These are phyloP conservation scores for Ganoderma leucocontextum DNA, from an alignment of 1,284 basidiomycete species.

Conservation along the genomic window DNA sequence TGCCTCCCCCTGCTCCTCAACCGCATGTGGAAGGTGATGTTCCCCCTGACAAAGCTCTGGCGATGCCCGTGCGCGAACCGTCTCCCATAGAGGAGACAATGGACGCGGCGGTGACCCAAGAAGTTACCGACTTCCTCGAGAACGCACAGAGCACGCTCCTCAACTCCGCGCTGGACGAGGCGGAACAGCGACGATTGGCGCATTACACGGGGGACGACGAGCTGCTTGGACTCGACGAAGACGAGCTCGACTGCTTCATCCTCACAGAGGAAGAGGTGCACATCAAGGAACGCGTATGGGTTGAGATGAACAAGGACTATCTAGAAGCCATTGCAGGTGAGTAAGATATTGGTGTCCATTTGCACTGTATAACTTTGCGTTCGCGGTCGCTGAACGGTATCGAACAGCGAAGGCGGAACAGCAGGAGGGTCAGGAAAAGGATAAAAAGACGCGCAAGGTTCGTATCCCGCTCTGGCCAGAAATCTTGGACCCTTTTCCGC, in stretches of 20 bases:
- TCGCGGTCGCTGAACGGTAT: slow-evolving; percentile 52
- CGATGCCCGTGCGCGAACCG: slow-evolving; percentile 21
- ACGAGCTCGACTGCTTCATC: slow-evolving; percentile 89
- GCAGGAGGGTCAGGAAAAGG: slow-evolving; percentile 52
- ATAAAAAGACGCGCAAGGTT: slow-evolving; percentile 79
- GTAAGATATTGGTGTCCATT: slow-evolving; percentile 36
- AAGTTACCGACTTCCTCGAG: slow-evolving; percentile 70
- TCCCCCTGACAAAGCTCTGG: slow-evolving; percentile 32
- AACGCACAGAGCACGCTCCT: slow-evolving; percentile 65
- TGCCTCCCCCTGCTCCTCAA: too few relatives aligned
- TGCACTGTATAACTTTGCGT: slow-evolving; percentile 17
- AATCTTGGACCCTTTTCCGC: slow-evolving; percentile 25
- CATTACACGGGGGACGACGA: slow-evolving; percentile 66
- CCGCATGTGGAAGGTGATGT: slow-evolving; percentile 9
- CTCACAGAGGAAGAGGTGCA: slow-evolving; percentile 87
- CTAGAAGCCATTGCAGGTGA: slow-evolving; percentile 88
- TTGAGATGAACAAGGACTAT: slow-evolving; percentile 95
- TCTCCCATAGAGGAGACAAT: slow-evolving; percentile 55
- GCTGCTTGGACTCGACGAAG: slow-evolving; percentile 87
- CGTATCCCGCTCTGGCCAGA: slow-evolving; percentile 51
- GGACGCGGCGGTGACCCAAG: slow-evolving; percentile 65
- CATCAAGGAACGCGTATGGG: slow-evolving; percentile 96
- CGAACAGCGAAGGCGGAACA: slow-evolving; percentile 73
- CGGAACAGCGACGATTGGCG: slow-evolving; percentile 63
- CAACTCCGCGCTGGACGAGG: slow-evolving; percentile 67